Base-by-base conservation (phyloP, 139 green algal species). In the Haematococcus sp. region DNA sequence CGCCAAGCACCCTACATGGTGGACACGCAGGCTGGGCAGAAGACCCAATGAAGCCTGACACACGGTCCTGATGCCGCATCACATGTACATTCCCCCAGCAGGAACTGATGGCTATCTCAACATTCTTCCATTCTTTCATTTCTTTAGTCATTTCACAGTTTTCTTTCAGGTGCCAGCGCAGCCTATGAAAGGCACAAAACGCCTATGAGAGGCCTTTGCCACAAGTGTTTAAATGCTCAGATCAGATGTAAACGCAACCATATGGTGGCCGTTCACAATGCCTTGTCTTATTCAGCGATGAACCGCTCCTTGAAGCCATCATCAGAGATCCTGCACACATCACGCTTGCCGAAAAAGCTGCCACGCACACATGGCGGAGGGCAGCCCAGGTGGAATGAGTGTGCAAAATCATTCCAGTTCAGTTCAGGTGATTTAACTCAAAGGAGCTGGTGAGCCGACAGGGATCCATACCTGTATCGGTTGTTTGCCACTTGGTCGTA, bases 401-500 rank as follows among this genome's bases (percentile, higher is more conserved):
- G 15, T 15, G 17, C 46, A 55, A 23, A 23, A 17, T 55, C 15
- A 23, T 55, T 55, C 15, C 46, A 55, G 17, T 17, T 23, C 15
- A 55, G 46, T 17, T 23, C 46, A 55, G 13, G 46, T 55, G 46
- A 55, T 16, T 23, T 55, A 55, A 55, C 13, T 55, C 46, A 13
- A 61, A 28, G 4, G 20, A 61, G 22, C 9, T 61, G 52, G 19
- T 61, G 4, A 27, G 20, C 11, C 20, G 4, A 61, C 13, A 25
- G 22, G 7, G 20, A 4, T 61, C 52, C 44, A 19, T 25, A 72
- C 66, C 44, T 51, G 78, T 94, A 94, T 9, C 89, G 75, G 68
- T 87, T 89, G 76, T 77, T 71, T 3, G 30, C 80, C 32, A 91
- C 82, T 40, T 70, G 33, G 55, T 94, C 86, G 61, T 94, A 94